Conservation (phyloP, 352 stramenopile species). For the Phytopythium vexans region DNA sequence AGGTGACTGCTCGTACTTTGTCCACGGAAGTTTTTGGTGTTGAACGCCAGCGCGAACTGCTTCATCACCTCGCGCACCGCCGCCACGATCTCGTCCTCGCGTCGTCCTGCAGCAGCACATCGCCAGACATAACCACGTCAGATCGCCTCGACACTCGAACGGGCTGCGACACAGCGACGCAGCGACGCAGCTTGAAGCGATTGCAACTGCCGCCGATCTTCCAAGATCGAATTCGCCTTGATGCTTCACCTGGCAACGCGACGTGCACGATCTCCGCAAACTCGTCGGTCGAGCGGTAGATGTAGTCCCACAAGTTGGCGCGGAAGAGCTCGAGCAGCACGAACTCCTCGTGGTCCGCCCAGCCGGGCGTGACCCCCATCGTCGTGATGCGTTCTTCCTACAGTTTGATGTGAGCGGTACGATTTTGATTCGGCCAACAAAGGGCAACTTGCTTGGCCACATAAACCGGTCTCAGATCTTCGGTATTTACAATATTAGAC, state of each 20-base stretch:
- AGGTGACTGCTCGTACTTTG: constrained; percentile 31
- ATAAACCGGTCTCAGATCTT: neutral
- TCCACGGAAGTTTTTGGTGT: constrained; percentile 65
- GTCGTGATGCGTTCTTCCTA: constrained; percentile 11
- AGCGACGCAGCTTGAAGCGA: constrained; percentile 4
- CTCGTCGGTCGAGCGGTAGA: constrained; percentile 46
- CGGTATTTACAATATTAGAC: constrained; percentile 7
- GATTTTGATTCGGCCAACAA: too few relatives aligned
- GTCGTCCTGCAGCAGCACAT: constrained; percentile 22
- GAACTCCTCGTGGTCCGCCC: constrained; percentile 49
- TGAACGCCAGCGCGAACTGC: constrained; percentile 53
- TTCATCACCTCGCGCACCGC: constrained; percentile 52
- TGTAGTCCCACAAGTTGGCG: constrained; percentile 47
- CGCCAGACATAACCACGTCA: too few relatives aligned
- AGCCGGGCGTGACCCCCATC: constrained; percentile 31
- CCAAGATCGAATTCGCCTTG: constrained; percentile 1
- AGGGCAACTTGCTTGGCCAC: too few relatives aligned
- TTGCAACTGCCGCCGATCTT: neutral
- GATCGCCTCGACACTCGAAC: too few relatives aligned
- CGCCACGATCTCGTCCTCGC: constrained; percentile 30
- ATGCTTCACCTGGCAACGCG: constrained; percentile 32
- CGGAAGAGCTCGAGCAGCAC: constrained; percentile 50
- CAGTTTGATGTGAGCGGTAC: constrained; percentile 1
- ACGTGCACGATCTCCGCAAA: constrained; percentile 41
- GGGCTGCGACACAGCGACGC: neutral